Evolutionary conservation across 75 land plant species (phyloP), one percentile per base, ranked within the genome.

Genomic region (Pinus tabuliformis): DNA sequence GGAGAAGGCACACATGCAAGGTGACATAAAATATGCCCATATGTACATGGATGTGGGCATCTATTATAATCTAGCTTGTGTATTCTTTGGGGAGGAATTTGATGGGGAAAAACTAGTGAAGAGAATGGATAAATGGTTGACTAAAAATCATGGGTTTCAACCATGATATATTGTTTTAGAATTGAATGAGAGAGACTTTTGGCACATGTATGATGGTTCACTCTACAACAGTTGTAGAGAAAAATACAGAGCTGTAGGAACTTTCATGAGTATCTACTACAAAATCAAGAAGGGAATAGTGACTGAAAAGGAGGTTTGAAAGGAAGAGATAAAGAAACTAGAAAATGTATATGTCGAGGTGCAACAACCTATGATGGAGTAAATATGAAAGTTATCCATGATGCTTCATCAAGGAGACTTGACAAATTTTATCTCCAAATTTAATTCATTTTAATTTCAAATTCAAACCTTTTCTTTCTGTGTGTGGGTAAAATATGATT

Each of bases 201-300:
- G 95, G 99, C 83, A 91, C 39, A 96, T 96, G 97, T 96, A 93
- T 75, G 95, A 93, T 84, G 88, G 82, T 15, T 70, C 78, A 8
- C 90, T 88, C 39, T 96, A 96, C 75, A 94, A 91, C 72, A 62
- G 73, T 1, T 90, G 91, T 86, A 81, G 99, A 56, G 91, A 71
- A 73, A 96, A 96, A 78, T 94, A 96, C 78, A 87, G 83, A 58
- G 99, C 97, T 58, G 88, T 96, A 37, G 99, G 97, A 7, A 94
- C 93, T 28, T 96, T 96, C 87, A 96, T 96, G 99, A 90, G 93
- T 60, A 91, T 96, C 57, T 96, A 96, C 78, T 96, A 96, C 89
- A 96, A 96, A 79, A 87, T 78, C 24, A 96, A 96, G 90, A 96
- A 96, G 79, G 99, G 99, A n/a, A 85, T 81, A 77, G 91, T 93